Evolutionary conservation across 495 filamentous ascomycete species (phyloP), one percentile per base, ranked within the genome.

Genomic region (Annulohypoxylon bovei): DNA sequence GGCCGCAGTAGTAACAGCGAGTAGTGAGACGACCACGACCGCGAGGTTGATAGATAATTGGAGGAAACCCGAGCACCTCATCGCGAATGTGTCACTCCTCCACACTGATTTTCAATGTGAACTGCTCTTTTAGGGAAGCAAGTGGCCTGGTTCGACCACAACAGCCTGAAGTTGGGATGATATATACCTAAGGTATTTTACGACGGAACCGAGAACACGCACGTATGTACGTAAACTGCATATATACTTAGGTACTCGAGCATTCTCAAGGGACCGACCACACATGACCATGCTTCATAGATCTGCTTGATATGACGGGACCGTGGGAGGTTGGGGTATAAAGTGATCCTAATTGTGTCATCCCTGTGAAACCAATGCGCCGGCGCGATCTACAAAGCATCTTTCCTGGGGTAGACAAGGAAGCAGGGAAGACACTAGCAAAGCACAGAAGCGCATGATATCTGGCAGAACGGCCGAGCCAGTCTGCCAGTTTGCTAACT

Each of bases 51-150:
- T 32, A 20, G 55, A 68, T 40, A 58, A 65, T 68, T 57, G 70
- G 65, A 68, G 65, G 64, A 65, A 42, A 14, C 65, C 49, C 42
- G 56, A 65, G 61, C 55, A 72, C 61, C 49, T 72, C 70, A 72
- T 72, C 46, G 64, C 60, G 39, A 67, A 30, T 4, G 32, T 65
- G 49, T 56, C 53, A 72, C 42, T 50, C 61, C 49, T 44, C 55
- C 54, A 30, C 39, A 50, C 9, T 32, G 70, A 72, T 72, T 46
- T 57, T 23, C 54, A 65, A 65, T 6, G 18, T 18, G 20, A 62
- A 44, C 40, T 64, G 40, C 70, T 72, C 65, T 44, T 72, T 65
- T 62, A 16, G 65, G 55, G 55, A 33, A 53, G 61, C 32, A 27
- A 53, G 20, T 16, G 22, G n/a, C 12, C 37, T 44, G 14, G 49